phyloP scores from a whole-genome alignment of 495 filamentous ascomycete genomes.

The Penicillium cataractarum region DNA sequence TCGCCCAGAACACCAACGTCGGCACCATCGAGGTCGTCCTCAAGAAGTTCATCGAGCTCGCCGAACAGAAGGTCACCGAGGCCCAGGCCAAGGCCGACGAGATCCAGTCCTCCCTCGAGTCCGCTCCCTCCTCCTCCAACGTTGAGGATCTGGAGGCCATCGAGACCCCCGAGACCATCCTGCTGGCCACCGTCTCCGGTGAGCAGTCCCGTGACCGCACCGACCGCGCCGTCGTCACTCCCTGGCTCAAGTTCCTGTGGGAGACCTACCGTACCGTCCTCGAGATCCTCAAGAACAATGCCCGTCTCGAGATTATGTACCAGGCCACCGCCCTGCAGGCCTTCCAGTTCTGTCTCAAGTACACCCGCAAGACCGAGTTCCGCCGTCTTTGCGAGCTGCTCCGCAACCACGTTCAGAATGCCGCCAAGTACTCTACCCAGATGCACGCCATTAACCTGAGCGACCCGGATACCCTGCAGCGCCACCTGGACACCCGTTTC shows the following conservation, averaged over 20 bases:
- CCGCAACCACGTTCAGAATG: slow-evolving; percentile 98
- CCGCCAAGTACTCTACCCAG: slow-evolving; percentile 97
- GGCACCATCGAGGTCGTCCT: slow-evolving; percentile 96
- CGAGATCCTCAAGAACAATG: slow-evolving; percentile 98
- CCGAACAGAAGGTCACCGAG: slow-evolving; percentile 92
- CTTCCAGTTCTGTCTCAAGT: slow-evolving; percentile 98
- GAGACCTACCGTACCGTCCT: slow-evolving; percentile 99
- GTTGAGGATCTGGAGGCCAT: slow-evolving; percentile 95
- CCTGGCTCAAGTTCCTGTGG: slow-evolving; percentile 99
- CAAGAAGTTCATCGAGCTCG: slow-evolving; percentile 96
- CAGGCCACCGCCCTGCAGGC: slow-evolving; percentile 97
- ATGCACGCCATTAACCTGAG: slow-evolving; percentile 99
- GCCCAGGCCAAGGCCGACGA: slow-evolving; percentile 96
- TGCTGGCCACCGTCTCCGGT: slow-evolving; percentile 95
- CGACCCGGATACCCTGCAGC: slow-evolving; percentile 94
- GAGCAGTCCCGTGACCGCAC: slow-evolving; percentile 96
- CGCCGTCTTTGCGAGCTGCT: slow-evolving; percentile 96
- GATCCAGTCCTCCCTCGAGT: slow-evolving; percentile 84
- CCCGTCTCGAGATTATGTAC: slow-evolving; percentile 94
- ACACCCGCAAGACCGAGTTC: slow-evolving; percentile 98
- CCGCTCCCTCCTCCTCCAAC: slow-evolving; percentile 68
- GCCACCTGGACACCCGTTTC: slow-evolving; percentile 96
- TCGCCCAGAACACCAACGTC: slow-evolving; percentile 97
- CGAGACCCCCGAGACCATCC: slow-evolving; percentile 97
- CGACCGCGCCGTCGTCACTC: slow-evolving; percentile 95